phyloP scores from a whole-genome alignment of 331 rosid species.

The Quercus phellos region DNA sequence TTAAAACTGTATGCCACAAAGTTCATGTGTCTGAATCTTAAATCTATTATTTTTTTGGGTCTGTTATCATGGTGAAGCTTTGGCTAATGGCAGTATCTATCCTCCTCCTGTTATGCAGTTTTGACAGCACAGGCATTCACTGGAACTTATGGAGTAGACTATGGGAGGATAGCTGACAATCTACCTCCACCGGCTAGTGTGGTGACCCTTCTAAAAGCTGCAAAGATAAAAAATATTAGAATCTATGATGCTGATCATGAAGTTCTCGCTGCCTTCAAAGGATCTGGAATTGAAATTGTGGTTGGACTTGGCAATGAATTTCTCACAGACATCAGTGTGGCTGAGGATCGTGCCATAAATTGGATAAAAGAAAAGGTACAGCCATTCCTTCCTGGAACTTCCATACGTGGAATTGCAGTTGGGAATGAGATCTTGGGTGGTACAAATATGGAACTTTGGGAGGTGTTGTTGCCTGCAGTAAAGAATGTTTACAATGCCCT shows the following conservation, averaged over 20 bases:
- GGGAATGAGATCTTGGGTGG: constrained; percentile 86
- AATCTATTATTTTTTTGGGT: no score
- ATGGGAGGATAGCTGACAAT: constrained; percentile 77
- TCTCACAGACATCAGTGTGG: constrained; percentile 51
- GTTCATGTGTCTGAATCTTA: no score
- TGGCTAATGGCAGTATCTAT: not conserved
- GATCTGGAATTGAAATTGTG: constrained; percentile 61
- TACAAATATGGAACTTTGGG: constrained; percentile 43
- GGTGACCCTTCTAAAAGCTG: constrained; percentile 82
- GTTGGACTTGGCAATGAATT: constrained; percentile 53
- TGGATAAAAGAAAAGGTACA: constrained; percentile 86
- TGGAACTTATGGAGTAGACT: constrained; percentile 84
- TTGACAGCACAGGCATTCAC: constrained; percentile 29
- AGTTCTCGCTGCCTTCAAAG: constrained; percentile 74
- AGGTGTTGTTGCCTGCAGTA: constrained; percentile 65
- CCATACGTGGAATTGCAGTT: constrained; percentile 63
- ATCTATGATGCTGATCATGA: constrained; percentile 62
- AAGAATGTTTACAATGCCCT: constrained; percentile 68
- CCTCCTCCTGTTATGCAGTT: constrained; percentile 17
- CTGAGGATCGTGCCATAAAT: constrained; percentile 72
- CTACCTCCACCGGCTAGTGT: constrained; percentile 68
- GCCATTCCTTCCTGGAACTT: constrained; percentile 70
- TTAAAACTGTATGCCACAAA: no score
- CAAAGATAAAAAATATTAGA: constrained; percentile 62
- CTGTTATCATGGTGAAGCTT: not conserved